Percentiles rank a stretch among this genome's conserved stretches.
phyloP scores from a whole-genome alignment of 2,329 filamentous ascomycete species.

The Cordyceps tenuipes region DNA sequence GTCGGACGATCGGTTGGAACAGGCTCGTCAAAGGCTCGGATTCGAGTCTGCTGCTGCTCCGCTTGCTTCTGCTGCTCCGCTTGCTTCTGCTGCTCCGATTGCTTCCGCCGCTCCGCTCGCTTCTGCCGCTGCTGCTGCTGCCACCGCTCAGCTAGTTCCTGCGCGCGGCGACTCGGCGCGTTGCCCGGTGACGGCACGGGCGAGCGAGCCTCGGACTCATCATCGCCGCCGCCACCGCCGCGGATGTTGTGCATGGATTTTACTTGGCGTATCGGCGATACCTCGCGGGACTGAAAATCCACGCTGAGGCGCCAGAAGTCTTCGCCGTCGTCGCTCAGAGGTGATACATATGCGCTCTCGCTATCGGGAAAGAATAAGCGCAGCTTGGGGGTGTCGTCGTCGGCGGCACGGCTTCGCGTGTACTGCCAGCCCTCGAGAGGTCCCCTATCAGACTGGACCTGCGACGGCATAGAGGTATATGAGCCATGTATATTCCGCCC shows the following conservation, averaged over 20 bases:
- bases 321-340: slow-evolving; percentile 4
- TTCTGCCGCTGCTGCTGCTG: background rate
- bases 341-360: slow-evolving; percentile 3
- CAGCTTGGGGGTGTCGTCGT: background rate
- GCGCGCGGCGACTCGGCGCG: background rate
- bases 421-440: background rate
- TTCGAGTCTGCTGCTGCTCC: background rate
- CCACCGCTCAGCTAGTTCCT: background rate
- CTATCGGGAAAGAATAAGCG: background rate
- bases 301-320: background rate
- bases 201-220: background rate
- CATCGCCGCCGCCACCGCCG: background rate
- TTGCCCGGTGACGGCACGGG: background rate
- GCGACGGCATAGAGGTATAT: background rate
- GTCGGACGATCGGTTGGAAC: background rate
- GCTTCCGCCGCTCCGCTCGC: background rate
- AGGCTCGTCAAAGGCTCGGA: background rate
- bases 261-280: background rate
- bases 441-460: background rate
- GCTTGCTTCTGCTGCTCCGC: too few relatives aligned
- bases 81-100: background rate
- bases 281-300: background rate
- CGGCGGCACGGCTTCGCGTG: background rate
- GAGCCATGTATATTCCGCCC: background rate
- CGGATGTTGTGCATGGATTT: background rate